phyloP scores from a whole-genome alignment of 192 early-diverging fungal species.

The Entomortierella chlamydospora region DNA sequence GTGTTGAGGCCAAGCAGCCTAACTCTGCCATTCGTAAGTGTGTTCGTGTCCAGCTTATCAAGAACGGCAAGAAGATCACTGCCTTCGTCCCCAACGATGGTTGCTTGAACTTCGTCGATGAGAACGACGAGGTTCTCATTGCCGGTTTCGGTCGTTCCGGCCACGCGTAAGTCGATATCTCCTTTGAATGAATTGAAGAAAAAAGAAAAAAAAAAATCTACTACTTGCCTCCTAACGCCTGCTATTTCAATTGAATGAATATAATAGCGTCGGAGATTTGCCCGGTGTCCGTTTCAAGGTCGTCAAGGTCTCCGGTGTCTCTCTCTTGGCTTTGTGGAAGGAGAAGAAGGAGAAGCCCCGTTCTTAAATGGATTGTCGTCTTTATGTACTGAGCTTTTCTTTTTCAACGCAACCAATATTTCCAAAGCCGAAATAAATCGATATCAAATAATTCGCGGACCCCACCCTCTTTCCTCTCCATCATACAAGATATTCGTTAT shows the following conservation, averaged over 20 bases:
- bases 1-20: slow-evolving; percentile 99
- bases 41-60: slow-evolving; percentile 99
- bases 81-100: slow-evolving; percentile 99
- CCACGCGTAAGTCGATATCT: slow-evolving; percentile 76
- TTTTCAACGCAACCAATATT: background rate
- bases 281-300: slow-evolving; percentile 99
- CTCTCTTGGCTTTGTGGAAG: slow-evolving; percentile 99
- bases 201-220: no score
- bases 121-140: slow-evolving; percentile 99
- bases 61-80: slow-evolving; percentile 99
- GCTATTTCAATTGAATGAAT: background rate
- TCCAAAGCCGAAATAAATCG: slow-evolving; percentile 38
- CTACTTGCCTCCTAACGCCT: no score
- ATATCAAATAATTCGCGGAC: slow-evolving; percentile 17
- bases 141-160: slow-evolving; percentile 99
- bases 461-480: background rate
- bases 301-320: slow-evolving; percentile 99
- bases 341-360: slow-evolving; percentile 99
- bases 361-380: slow-evolving; percentile 68
- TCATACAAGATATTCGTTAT: background rate
- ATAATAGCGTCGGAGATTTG: slow-evolving; percentile 90
- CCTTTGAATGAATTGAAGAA: background rate
- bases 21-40: slow-evolving; percentile 99
- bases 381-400: slow-evolving; percentile 19
- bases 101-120: slow-evolving; percentile 99